A percentile compares a stretch with the other conserved stretches of the same genome.
These are phyloP conservation scores for Melampsora larici-populina DNA, from an alignment of 1,284 basidiomycete genomes.

Conservation along the genomic window DNA sequence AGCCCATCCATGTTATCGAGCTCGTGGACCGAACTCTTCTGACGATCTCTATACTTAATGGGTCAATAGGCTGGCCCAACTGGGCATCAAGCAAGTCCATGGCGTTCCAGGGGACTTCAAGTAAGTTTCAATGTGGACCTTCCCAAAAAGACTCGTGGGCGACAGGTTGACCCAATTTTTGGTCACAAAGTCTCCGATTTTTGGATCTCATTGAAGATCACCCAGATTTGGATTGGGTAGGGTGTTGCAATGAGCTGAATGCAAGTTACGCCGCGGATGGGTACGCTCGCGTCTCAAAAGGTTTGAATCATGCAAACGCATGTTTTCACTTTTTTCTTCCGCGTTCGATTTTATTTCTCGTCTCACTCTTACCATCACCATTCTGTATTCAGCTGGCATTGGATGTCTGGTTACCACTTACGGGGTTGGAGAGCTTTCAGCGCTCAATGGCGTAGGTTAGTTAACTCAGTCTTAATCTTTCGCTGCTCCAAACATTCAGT, in stretches of 20 bases:
- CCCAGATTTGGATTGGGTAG: constrained; percentile 76
- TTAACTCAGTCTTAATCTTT: constrained; percentile 58
- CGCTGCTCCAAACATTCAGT: constrained; percentile 54
- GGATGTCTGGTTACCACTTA: constrained; percentile 61
- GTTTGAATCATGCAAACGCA: background rate
- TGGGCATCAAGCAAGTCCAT: constrained; percentile 64
- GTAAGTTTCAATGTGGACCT: constrained; percentile 59
- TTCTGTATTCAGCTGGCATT: constrained; percentile 42
- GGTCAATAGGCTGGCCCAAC: constrained; percentile 51
- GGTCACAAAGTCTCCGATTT: constrained; percentile 47
- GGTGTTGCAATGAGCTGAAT: constrained; percentile 63
- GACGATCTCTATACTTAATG: too few relatives aligned
- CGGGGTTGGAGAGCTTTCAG: constrained; percentile 83
- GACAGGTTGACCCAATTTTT: background rate
- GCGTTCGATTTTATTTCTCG: constrained; percentile 5
- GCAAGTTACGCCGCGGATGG: constrained; percentile 84
- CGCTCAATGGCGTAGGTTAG: constrained; percentile 60
- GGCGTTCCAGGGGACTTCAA: constrained; percentile 93
- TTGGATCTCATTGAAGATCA: constrained; percentile 80
- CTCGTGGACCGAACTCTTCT: too few relatives aligned
- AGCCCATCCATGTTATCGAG: too few relatives aligned
- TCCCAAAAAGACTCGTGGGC: background rate
- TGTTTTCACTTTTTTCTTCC: background rate
- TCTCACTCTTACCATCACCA: background rate
- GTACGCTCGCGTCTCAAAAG: constrained; percentile 64